Percentiles rank a stretch among this genome's conserved stretches.
phyloP scores from a whole-genome alignment of 2,329 filamentous ascomycete species.

The Cytospora piceicola region DNA sequence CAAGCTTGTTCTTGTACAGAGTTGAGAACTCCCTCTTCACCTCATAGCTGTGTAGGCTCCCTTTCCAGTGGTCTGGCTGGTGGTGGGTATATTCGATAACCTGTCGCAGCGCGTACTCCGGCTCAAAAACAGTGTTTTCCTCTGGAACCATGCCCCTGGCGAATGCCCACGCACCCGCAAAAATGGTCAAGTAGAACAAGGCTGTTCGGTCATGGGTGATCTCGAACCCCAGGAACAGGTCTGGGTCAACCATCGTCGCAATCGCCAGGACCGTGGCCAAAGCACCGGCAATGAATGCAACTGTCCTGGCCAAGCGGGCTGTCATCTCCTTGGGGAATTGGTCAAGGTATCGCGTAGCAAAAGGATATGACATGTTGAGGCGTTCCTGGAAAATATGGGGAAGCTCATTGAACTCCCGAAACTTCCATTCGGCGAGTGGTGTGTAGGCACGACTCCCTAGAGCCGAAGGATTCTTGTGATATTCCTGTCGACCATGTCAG shows the following conservation, averaged over 20 bases:
- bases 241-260: conserved; percentile 84
- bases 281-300: conserved; percentile 86
- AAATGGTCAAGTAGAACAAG: conserved; percentile 85
- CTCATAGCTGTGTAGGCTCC: conserved; percentile 88
- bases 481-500: conserved; percentile 65
- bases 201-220: conserved; percentile 87
- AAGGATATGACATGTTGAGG: conserved; percentile 92
- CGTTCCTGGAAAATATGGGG: conserved; percentile 89
- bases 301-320: conserved; percentile 79
- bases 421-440: conserved; percentile 94
- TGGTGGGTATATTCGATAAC: conserved; percentile 95
- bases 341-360: conserved; percentile 87
- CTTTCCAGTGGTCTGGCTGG: conserved; percentile 85
- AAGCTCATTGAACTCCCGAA: conserved; percentile 96
- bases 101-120: conserved; percentile 83
- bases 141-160: conserved; percentile 84
- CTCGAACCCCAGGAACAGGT: conserved; percentile 89
- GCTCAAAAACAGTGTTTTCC: conserved; percentile 88
- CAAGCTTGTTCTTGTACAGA: conserved; percentile 88
- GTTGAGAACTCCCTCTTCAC: conserved; percentile 88
- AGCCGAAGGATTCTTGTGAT: conserved; percentile 88
- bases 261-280: conserved; percentile 83
- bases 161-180: conserved; percentile 81
- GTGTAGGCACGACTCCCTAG: conserved; percentile 91
- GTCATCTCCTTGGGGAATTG: conserved; percentile 97